Evolutionary conservation across 805 yeast genomes (phyloP).

Genomic region (Citeromyces matritensis): DNA sequence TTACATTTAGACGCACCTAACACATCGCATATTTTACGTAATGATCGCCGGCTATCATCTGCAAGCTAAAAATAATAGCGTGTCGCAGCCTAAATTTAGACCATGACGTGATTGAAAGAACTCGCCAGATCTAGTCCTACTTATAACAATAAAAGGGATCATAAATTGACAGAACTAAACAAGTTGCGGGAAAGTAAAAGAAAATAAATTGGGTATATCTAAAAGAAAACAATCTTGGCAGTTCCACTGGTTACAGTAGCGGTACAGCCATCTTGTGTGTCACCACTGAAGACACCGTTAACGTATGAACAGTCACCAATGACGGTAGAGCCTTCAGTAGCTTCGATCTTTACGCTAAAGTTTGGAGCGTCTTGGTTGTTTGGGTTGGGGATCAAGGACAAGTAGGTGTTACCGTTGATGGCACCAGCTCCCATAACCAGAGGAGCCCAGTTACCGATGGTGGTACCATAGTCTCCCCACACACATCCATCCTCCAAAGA

Average conservation of each 20-base stretch:
- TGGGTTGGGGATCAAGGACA: constrained; percentile 91
- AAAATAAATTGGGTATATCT: constrained; percentile 1
- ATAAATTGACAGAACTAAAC: too few relatives aligned
- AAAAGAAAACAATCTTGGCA: constrained; percentile 17
- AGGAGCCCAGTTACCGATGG: constrained; percentile 97
- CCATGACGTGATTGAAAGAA: too few relatives aligned
- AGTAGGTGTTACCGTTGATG: constrained; percentile 57
- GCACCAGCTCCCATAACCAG: constrained; percentile 87
- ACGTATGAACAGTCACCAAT: constrained; percentile 26
- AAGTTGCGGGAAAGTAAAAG: too few relatives aligned
- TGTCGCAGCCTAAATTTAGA: too few relatives aligned
- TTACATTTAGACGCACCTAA: too few relatives aligned
- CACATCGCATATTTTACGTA: too few relatives aligned
- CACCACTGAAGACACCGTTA: constrained; percentile 31
- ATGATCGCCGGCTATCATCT: too few relatives aligned
- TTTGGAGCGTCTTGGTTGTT: constrained; percentile 56
- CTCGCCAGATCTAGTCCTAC: too few relatives aligned
- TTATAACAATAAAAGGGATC: too few relatives aligned
- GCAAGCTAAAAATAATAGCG: too few relatives aligned
- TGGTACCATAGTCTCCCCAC: constrained; percentile 76
- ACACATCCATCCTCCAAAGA: constrained; percentile 81
- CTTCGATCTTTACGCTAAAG: constrained; percentile 30
- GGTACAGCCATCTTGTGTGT: constrained; percentile 68
- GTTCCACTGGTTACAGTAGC: constrained; percentile 26
- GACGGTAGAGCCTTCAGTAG: constrained; percentile 17